These are phyloP conservation scores for Mucor lusitanicus DNA, from an alignment of 371 early-diverging fungal species.

Conservation along the genomic window DNA sequence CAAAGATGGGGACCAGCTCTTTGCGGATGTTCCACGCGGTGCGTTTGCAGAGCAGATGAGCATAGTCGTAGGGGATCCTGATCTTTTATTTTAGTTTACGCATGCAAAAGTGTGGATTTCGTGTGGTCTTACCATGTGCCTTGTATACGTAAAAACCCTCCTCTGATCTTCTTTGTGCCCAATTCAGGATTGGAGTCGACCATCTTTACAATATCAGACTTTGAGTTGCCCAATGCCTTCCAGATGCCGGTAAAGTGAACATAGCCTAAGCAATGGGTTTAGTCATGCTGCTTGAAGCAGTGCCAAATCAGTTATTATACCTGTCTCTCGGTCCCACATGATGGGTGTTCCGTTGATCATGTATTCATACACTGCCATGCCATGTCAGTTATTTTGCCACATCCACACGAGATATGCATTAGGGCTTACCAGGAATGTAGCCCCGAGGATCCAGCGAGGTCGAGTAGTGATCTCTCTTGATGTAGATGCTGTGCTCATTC, in stretches of 20 bases:
- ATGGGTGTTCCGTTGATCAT: conserved; percentile 60
- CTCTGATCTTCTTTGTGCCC: conserved; percentile 65
- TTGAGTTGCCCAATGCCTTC: conserved; percentile 71
- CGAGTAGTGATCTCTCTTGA: conserved; percentile 43
- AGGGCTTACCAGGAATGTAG: conserved; percentile 64
- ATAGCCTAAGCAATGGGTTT: conserved; percentile 30
- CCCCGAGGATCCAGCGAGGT: conserved; percentile 69
- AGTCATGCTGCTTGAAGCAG: neutral
- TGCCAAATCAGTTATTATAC: conserved; percentile 16
- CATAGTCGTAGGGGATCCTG: conserved; percentile 66
- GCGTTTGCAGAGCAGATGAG: conserved; percentile 54
- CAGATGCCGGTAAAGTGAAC: conserved; percentile 79
- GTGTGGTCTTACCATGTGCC: conserved; percentile 60
- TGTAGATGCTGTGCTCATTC: neutral
- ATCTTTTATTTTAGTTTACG: neutral
- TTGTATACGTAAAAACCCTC: conserved; percentile 72
- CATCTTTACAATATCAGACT: conserved; percentile 70
- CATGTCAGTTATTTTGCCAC: neutral
- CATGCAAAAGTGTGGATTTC: neutral
- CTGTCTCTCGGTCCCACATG: conserved; percentile 76
- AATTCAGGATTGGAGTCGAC: conserved; percentile 68
- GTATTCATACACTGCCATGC: conserved; percentile 62
- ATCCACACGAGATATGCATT: neutral
- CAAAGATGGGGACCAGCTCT: conserved; percentile 66
- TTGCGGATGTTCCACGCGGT: conserved; percentile 62